These are phyloP conservation scores for Willaertia magna DNA, from an alignment of 208 protist genomes.

Conservation along the genomic window DNA sequence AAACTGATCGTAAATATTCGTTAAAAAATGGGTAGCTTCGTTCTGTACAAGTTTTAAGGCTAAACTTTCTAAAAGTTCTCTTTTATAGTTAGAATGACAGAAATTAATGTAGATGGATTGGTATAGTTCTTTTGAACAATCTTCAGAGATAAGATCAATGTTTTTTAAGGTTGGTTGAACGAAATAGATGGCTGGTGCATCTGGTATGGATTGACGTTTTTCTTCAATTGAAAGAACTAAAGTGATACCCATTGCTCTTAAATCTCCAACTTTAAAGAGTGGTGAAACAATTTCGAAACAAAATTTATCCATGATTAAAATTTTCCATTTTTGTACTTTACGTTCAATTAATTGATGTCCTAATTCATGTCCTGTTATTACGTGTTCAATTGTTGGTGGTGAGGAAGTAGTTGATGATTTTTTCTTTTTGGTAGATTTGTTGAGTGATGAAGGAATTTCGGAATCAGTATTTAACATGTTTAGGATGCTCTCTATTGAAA, in stretches of 20 bases:
- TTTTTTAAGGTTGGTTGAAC: slow-evolving; percentile 52
- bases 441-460: neutral
- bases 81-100: neutral
- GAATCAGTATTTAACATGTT: neutral
- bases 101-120: neutral
- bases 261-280: slow-evolving; percentile 51
- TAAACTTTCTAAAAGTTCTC: neutral
- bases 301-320: slow-evolving; percentile 57
- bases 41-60: neutral
- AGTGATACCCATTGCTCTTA: slow-evolving; percentile 60
- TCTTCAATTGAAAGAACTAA: slow-evolving; percentile 46
- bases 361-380: neutral
- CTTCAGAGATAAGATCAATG: slow-evolving; percentile 38
- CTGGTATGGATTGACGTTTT: slow-evolving; percentile 49
- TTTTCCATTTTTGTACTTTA: slow-evolving; percentile 39
- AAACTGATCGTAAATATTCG: slow-evolving; percentile 54
- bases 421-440: neutral
- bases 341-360: neutral
- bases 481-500: neutral
- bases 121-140: neutral
- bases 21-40: neutral
- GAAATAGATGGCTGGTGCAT: slow-evolving; percentile 69
- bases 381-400: neutral
- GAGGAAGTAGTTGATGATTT: neutral
- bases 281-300: slow-evolving; percentile 56